A percentile compares a stretch with the other conserved stretches of the same genome.
Evolutionary conservation across 345 rosid genomes (phyloP).

Genomic region (Nephelium lappaceum): DNA sequence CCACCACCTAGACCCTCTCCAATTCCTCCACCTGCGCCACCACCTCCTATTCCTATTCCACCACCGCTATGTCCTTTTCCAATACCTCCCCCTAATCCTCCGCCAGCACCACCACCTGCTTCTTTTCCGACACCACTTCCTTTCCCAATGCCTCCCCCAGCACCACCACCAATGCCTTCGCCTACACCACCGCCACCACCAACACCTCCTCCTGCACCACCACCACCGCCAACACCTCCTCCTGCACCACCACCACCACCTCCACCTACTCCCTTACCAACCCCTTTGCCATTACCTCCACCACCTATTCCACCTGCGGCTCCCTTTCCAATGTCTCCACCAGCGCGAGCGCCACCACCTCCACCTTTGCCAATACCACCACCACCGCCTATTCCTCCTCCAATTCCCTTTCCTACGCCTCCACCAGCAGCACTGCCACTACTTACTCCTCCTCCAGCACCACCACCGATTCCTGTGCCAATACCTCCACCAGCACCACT

Average conservation of each 20-base stretch:
- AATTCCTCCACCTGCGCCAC: not conserved
- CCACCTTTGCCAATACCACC: slow-evolving; percentile 5
- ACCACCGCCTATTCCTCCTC: not conserved
- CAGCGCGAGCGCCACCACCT: slow-evolving; percentile 13
- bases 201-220: slow-evolving; percentile 12
- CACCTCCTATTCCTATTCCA: slow-evolving; percentile 16
- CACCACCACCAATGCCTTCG: slow-evolving; percentile 1
- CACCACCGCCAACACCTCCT: not conserved
- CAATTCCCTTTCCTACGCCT: not conserved
- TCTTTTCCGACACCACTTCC: not conserved
- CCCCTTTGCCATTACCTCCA: not conserved
- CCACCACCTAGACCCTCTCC: slow-evolving; percentile 21
- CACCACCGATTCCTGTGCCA: not conserved
- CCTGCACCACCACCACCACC: slow-evolving; percentile 21
- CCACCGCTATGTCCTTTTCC: slow-evolving; percentile 20
- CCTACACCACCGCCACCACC: slow-evolving; percentile 4
- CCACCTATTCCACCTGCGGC: slow-evolving; percentile 7
- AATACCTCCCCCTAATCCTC: slow-evolving; percentile 1
- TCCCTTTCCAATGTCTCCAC: slow-evolving; percentile 21
- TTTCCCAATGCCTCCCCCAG: not conserved
- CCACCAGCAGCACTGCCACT: not conserved
- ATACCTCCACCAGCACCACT: not conserved
- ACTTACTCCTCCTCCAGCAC: no score
- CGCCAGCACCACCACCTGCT: not conserved
- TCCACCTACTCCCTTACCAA: not conserved